Conservation (phyloP, 257 asterid species). For the Solanum tarijense region DNA sequence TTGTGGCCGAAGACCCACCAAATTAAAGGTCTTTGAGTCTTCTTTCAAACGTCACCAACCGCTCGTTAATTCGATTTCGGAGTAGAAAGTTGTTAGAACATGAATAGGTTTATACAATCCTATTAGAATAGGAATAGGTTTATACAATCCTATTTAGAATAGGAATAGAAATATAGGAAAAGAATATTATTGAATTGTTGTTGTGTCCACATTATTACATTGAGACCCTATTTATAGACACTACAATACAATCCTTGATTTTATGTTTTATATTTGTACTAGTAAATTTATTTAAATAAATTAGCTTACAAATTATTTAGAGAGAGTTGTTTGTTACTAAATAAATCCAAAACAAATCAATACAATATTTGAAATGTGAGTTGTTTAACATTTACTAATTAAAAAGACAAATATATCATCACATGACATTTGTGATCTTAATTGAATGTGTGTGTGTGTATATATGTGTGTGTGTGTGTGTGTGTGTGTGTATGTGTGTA, state of each 20-base stretch:
- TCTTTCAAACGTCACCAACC: neutral
- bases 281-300: too few relatives aligned
- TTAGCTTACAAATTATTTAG: neutral
- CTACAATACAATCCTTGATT: neutral
- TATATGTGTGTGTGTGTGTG: too few relatives aligned
- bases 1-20: neutral
- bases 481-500: rapidly evolving
- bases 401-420: neutral
- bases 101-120: neutral
- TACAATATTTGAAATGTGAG: too few relatives aligned
- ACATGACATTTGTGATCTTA: neutral
- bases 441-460: too few relatives aligned
- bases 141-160: too few relatives aligned
- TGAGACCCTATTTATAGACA: neutral
- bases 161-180: too few relatives aligned
- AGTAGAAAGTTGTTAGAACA: neutral
- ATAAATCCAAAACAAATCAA: neutral
- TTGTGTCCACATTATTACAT: neutral
- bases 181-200: neutral
- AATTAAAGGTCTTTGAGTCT: neutral
- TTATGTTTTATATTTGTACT: neutral
- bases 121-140: too few relatives aligned
- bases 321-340: neutral
- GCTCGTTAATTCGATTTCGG: neutral
- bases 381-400: neutral